Evolutionary conservation across 1,284 basidiomycete species (phyloP), one percentile per base, ranked within the genome.

Genomic region (Pseudozyma flocculosa): DNA sequence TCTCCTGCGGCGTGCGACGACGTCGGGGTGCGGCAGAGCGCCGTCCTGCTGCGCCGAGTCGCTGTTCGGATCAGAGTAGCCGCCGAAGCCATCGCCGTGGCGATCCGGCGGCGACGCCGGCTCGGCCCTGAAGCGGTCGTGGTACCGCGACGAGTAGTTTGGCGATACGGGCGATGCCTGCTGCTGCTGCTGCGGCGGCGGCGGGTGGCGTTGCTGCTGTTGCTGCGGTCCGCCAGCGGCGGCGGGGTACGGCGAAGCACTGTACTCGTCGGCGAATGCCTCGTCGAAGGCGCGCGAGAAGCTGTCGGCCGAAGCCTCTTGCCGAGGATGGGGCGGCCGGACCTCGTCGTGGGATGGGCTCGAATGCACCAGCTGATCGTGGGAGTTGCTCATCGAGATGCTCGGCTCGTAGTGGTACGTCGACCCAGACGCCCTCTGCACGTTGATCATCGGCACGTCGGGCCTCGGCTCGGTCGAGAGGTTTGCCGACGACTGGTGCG

Each of bases 211-310:
- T 19, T 51, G 57, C 29, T 48, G 40, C 17, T 47, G 53, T 19
- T 55, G 54, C 14, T 45, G 48, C 13, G 50, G 48, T 15, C 62
- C 52, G 4, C 50, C 47, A 14, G 61, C 54, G 3, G 54, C 49
- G 9, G 37, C 18, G 1, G 53, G 50, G 23, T 57, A 53, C 8
- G 57, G 48, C 26, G 55, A 45, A 10, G 39, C 30, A 21, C 46
- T 43, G 34, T 48, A 57, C 36, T 57, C 56, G 3, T 45, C 43
- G 4, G 56, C 64, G 19, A 68, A 68, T 23, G 51, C 64, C 7
- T 68, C 64, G 39, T 68, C 64, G 39, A 63, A 68, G 8, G 60
- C 57, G n/a, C 51, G 36, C 17, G 48, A 43, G 42, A 68, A 68
- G 38, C 56, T 57, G 38, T 68, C 64, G 18, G 45, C 62, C 26